Base-by-base conservation (phyloP, 441 rosid genomes). In the Arabidopsis lyrata region DNA sequence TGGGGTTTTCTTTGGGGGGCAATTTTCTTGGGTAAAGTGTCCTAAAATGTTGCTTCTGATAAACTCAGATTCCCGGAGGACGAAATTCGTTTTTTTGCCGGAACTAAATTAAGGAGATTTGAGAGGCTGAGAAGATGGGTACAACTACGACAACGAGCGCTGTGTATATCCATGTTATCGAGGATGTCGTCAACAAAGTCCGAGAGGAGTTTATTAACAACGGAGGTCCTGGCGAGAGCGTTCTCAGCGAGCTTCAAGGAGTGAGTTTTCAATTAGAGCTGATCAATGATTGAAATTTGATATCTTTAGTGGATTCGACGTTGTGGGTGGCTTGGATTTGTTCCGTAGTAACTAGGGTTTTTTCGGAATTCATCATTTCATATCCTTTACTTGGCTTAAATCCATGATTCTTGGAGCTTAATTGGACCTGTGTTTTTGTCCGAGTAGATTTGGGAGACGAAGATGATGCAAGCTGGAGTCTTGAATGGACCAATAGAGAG, bases 391-490 rank as follows among this genome's bases (percentile, higher is more conserved):
- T 18, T 50, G 34, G 18, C 6, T 60, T 61, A 4, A 31, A 13
- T 35, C 32, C 42, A 59, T 63, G 10, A 48, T 53, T 64, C 66
- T 55, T 45, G 63, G 55, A 45, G 71, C 54, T 68, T 56, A 44
- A 24, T 9, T 62, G 35, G 64, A 77, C 65, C 34, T 53, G 61
- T 52, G 7, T 31, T 8, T n/a, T 69, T 55, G 31, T 27, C 53
- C 58, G 77, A 38, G 52, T 78, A 91, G 96, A 83, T 90, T 60
- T 93, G 98, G 99, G 98, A 91, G 79, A 68, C 81, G 81, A 95
- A 93, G 82, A 90, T 95, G 99, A 87, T 88, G 87, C 94, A 88
- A 74, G 98, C 99, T 10, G 91, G 92, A 50, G 94, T 80, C 57
- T 56, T 91, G 53, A 75, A 68, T 15, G 94, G 88, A 66, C 92